Percentiles rank a stretch among this genome's conserved stretches.
These are phyloP conservation scores for Phytophthora crassamura DNA, from an alignment of 352 stramenopile genomes.

Conservation along the genomic window DNA sequence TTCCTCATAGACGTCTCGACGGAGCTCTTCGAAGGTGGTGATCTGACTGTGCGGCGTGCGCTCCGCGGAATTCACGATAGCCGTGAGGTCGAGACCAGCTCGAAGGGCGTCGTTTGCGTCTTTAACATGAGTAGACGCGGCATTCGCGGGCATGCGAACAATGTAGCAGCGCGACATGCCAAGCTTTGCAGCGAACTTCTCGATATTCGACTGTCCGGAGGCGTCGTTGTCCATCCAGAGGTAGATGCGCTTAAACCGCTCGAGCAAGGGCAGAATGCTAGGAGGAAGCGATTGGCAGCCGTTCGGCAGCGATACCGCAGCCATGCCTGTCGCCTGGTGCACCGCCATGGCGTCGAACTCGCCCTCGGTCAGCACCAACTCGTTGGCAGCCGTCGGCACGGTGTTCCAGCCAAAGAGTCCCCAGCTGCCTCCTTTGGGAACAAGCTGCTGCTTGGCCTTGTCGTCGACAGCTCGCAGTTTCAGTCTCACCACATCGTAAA, in stretches of 20 bases:
- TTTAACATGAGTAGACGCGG: conserved; percentile 79
- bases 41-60: conserved; percentile 94
- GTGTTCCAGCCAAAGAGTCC: conserved; percentile 99
- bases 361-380: conserved; percentile 98
- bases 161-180: conserved; percentile 92
- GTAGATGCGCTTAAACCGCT: conserved; percentile 97
- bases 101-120: conserved; percentile 99
- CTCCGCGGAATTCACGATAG: conserved; percentile 85
- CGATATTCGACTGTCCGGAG: conserved; percentile 93
- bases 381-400: conserved; percentile 80
- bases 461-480: conserved; percentile 88
- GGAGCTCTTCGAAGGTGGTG: conserved; percentile 93
- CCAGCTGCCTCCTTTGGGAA: conserved; percentile 95
- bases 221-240: conserved; percentile 99
- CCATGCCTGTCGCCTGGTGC: conserved; percentile 94
- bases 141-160: conserved; percentile 75
- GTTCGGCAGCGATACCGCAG: conserved; percentile 97
- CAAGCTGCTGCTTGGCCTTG: conserved; percentile 88
- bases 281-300: conserved; percentile 95
- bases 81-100: conserved; percentile 86
- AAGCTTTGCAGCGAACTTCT: conserved; percentile 98
- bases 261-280: conserved; percentile 95
- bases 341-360: conserved; percentile 98
- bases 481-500: conserved; percentile 81
- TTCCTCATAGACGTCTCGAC: conserved; percentile 94